These are phyloP conservation scores for Coemansia sp. DNA, from an alignment of 192 early-diverging fungal species.

Conservation along the genomic window DNA sequence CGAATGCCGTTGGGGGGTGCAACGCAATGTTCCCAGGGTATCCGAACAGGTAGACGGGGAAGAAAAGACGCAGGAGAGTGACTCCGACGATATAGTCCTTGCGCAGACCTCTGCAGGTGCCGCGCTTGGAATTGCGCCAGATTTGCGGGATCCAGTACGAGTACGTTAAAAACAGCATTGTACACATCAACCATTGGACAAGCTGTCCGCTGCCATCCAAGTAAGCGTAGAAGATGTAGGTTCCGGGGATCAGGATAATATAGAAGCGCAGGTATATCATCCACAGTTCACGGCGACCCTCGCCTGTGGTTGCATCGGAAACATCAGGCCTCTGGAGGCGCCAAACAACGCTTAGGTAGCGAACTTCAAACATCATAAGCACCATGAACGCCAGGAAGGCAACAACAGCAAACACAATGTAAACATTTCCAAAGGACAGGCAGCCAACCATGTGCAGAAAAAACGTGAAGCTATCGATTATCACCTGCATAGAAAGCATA, in stretches of 20 bases:
- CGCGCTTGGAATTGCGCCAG: slow-evolving; percentile 64
- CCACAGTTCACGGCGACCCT: slow-evolving; percentile 30
- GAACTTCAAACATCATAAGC: slow-evolving; percentile 68
- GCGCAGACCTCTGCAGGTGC: slow-evolving; percentile 61
- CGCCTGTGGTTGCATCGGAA: slow-evolving; percentile 31
- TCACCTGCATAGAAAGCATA: slow-evolving; percentile 61
- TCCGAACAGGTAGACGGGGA: slow-evolving; percentile 62
- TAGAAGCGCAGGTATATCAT: slow-evolving; percentile 40
- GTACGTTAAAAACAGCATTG: slow-evolving; percentile 52
- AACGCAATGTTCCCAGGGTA: slow-evolving; percentile 55
- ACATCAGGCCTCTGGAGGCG: slow-evolving; percentile 64
- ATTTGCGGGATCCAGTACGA: slow-evolving; percentile 87
- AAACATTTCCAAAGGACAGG: slow-evolving; percentile 54
- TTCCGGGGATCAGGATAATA: slow-evolving; percentile 57
- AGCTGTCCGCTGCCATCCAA: slow-evolving; percentile 51
- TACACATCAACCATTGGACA: slow-evolving; percentile 53
- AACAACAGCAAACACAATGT: slow-evolving; percentile 61
- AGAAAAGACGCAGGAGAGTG: slow-evolving; percentile 55
- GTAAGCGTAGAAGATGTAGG: slow-evolving; percentile 65
- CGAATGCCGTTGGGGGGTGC: slow-evolving; percentile 36
- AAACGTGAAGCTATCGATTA: slow-evolving; percentile 67
- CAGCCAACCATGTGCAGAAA: slow-evolving; percentile 62
- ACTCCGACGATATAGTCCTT: slow-evolving; percentile 62
- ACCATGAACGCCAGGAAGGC: slow-evolving; percentile 67
- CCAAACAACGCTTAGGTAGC: slow-evolving; percentile 71